Evolutionary conservation across 345 rosid genomes (phyloP).

Genomic region (Citrus unshiu): DNA sequence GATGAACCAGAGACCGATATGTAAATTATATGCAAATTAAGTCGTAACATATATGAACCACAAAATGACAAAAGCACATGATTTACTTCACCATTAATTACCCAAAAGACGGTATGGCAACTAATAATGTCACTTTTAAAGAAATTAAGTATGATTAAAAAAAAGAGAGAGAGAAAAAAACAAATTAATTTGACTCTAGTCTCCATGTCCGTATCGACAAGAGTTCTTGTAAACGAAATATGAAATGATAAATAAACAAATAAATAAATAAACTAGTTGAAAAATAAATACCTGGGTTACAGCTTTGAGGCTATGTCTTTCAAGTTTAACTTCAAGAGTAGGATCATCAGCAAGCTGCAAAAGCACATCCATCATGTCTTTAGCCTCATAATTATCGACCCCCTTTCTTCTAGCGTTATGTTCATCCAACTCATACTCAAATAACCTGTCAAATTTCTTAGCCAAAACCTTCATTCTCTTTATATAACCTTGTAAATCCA

Average conservation of each 20-base stretch:
- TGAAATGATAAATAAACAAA: background rate
- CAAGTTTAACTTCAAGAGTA: conserved; percentile 38
- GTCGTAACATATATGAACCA: no score
- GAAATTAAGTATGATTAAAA: no score
- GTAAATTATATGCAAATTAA: no score
- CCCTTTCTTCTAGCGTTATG: conserved; percentile 36
- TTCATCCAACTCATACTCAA: conserved; percentile 60
- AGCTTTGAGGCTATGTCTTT: conserved; percentile 58
- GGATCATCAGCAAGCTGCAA: conserved; percentile 43
- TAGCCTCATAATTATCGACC: conserved; percentile 37
- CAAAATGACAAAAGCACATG: no score
- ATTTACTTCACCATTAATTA: no score
- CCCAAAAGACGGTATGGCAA: no score
- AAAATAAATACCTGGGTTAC: conserved; percentile 33
- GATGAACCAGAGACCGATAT: no score
- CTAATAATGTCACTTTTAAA: no score
- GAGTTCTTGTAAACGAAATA: background rate
- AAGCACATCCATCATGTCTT: conserved; percentile 66
- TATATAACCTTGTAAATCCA: conserved; percentile 62
- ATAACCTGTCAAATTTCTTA: conserved; percentile 53
- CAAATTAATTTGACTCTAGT: no score
- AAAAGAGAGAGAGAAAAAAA: no score
- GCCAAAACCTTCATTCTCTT: conserved; percentile 61
- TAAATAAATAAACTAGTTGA: no score
- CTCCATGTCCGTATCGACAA: background rate